Evolutionary conservation across 2,329 filamentous ascomycete genomes (phyloP).

Genomic region (Trichoderma breve): DNA sequence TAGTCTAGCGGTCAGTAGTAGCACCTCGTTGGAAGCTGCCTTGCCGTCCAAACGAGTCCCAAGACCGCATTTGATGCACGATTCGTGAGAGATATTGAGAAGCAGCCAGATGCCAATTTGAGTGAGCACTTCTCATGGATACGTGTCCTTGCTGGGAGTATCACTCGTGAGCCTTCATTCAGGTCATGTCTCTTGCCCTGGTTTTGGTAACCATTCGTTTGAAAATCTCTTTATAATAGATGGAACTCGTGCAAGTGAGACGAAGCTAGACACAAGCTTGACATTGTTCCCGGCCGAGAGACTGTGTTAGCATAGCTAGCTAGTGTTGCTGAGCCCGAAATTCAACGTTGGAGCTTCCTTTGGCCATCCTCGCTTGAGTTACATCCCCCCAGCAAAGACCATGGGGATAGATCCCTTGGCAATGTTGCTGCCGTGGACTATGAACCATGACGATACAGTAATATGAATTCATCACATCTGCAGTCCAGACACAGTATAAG

Average conservation of each 20-base stretch:
- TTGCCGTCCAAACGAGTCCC: not conserved
- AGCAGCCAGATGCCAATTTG: not conserved
- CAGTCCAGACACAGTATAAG: not conserved
- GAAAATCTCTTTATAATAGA: not conserved
- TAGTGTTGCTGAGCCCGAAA: not conserved
- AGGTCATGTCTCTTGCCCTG: not conserved
- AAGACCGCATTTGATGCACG: not conserved
- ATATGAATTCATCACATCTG: not conserved
- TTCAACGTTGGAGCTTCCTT: not conserved
- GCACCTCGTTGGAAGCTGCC: not conserved
- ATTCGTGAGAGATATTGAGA: not conserved
- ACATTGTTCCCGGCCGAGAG: not conserved
- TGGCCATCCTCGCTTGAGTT: not conserved
- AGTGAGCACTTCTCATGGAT: not conserved
- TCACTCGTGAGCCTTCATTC: not conserved
- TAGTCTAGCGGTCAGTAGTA: constrained; percentile 13
- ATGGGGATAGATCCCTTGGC: not conserved
- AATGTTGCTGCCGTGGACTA: not conserved
- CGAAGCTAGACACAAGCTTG: not conserved
- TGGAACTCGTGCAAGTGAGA: not conserved
- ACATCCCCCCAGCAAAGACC: not conserved
- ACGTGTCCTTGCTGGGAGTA: not conserved
- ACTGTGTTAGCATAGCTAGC: not conserved
- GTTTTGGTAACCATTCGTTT: not conserved
- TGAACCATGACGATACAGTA: not conserved